phyloP scores from a whole-genome alignment of 768 basidiomycete species.

The Boletellus sp. region DNA sequence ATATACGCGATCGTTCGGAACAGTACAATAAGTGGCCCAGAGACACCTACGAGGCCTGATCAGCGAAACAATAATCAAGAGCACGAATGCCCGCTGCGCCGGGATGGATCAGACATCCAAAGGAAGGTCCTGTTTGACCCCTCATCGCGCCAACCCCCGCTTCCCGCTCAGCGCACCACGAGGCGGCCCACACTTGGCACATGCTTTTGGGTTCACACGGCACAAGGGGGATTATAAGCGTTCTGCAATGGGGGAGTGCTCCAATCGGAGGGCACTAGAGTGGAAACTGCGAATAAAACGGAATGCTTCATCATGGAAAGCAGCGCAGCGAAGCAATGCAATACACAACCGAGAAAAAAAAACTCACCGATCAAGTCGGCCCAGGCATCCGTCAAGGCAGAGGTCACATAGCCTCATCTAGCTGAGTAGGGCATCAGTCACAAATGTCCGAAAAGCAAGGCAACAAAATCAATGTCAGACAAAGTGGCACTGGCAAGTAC shows the following conservation, averaged over 20 bases:
- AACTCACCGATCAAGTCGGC: constrained; percentile 23
- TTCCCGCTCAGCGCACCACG: constrained; percentile 66
- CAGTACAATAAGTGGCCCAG: not conserved
- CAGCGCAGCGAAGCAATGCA: constrained; percentile 16
- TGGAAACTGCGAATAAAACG: constrained; percentile 85
- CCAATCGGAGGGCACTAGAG: constrained; percentile 62
- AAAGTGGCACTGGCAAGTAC: constrained; percentile 89
- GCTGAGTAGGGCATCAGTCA: constrained; percentile 15
- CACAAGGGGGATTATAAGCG: constrained; percentile 67
- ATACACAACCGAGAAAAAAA: constrained; percentile 2
- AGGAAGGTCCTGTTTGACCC: constrained; percentile 70
- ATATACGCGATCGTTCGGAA: not conserved
- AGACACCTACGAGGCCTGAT: constrained; percentile 8
- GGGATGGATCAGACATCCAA: constrained; percentile 76
- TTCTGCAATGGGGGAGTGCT: constrained; percentile 74
- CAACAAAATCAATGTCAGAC: constrained; percentile 55
- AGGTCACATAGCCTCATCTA: not conserved
- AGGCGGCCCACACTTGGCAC: constrained; percentile 62
- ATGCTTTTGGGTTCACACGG: constrained; percentile 68
- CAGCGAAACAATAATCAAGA: not conserved
- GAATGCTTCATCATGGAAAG: constrained; percentile 52
- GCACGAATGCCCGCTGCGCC: constrained; percentile 22
- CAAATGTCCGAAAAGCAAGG: not conserved
- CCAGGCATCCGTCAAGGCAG: not conserved
- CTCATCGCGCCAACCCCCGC: constrained; percentile 73